These are phyloP conservation scores for Ogataea thermomethanolica DNA, from an alignment of 805 yeast species.

Conservation along the genomic window DNA sequence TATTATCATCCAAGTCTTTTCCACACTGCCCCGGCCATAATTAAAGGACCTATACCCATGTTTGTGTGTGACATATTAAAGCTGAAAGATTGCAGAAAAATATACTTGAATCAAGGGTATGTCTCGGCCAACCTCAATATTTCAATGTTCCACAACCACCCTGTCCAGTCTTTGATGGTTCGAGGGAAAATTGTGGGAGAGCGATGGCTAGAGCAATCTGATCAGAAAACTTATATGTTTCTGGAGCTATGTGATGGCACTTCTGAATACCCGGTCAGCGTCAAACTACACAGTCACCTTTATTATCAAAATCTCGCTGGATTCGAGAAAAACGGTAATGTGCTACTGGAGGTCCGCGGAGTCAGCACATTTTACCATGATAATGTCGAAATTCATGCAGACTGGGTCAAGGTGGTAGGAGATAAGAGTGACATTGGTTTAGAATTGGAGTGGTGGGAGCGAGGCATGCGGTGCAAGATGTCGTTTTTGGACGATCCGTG, in stretches of 20 bases:
- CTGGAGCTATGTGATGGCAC: conserved; percentile 33
- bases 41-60: conserved; percentile 28
- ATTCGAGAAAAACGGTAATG: conserved; percentile 22
- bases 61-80: conserved; percentile 29
- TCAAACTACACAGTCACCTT: conserved; percentile 22
- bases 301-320: conserved; percentile 24
- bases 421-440: conserved; percentile 18
- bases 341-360: conserved; percentile 31
- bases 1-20: conserved; percentile 37
- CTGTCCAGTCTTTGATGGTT: conserved; percentile 34
- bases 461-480: conserved; percentile 23
- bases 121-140: conserved; percentile 17
- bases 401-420: conserved; percentile 26
- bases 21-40: conserved; percentile 31
- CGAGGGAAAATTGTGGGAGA: conserved; percentile 37
- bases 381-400: conserved; percentile 32
- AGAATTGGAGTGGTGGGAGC: conserved; percentile 39
- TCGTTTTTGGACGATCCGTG: conserved; percentile 32
- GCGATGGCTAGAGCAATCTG: conserved; percentile 20
- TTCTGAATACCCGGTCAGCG: conserved; percentile 21
- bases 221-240: conserved; percentile 15
- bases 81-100: conserved; percentile 16
- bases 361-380: conserved; percentile 12
- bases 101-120: conserved; percentile 30
- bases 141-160: conserved; percentile 41